Conservation (phyloP, 2,329 filamentous ascomycete genomes). For the Neofusicoccum ribis region DNA sequence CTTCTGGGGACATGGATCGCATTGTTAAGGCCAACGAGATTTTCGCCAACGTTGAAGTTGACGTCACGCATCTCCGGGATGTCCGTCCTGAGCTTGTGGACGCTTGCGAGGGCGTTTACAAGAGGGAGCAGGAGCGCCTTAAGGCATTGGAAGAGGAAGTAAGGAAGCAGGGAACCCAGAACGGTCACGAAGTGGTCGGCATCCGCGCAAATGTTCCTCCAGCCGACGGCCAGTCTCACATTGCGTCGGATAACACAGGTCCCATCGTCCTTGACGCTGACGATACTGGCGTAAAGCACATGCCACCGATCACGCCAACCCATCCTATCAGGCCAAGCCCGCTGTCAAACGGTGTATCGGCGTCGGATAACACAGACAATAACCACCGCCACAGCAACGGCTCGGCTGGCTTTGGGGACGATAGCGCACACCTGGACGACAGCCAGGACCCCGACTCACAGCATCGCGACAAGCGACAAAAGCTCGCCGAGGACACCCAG, state of each 20-base stretch:
- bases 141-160: conserved; percentile 61
- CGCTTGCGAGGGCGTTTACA: conserved; percentile 81
- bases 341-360: conserved; percentile 60
- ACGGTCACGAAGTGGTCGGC: conserved; percentile 42
- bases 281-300: conserved; percentile 52
- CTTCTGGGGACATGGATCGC: conserved; percentile 78
- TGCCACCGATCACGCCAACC: conserved; percentile 49
- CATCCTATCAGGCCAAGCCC: conserved; percentile 59
- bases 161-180: conserved; percentile 34
- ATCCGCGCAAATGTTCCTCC: conserved; percentile 42
- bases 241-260: conserved; percentile 45
- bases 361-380: conserved; percentile 26
- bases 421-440: conserved; percentile 48
- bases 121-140: conserved; percentile 63
- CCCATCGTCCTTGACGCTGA: conserved; percentile 62
- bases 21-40: conserved; percentile 89
- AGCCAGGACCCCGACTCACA: conserved; percentile 38
- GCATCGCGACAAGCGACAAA: conserved; percentile 20
- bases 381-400: conserved; percentile 11
- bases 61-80: conserved; percentile 74
- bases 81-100: conserved; percentile 61
- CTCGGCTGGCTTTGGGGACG: conserved; percentile 27
- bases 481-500: conserved; percentile 25
- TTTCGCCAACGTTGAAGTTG: conserved; percentile 88
- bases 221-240: conserved; percentile 40